Base-by-base conservation (phyloP, 176 grass and related monocot genomes). In the Avena sativa region DNA sequence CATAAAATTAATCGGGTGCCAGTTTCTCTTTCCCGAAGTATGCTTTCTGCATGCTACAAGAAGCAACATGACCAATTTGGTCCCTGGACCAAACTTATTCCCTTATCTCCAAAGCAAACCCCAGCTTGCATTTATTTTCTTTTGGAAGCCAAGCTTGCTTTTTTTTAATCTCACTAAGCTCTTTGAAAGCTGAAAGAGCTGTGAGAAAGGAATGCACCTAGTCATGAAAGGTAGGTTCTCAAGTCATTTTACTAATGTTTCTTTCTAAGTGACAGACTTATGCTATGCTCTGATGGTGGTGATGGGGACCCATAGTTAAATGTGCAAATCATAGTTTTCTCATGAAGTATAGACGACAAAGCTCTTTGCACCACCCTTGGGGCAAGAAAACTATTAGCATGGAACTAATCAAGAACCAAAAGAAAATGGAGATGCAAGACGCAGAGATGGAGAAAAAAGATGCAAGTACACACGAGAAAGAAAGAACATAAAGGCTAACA, bases 241-340 rank as follows among this genome's bases (percentile, higher is more conserved):
- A 91, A 89, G 64, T 76, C 80, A 90, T 88, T 97, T 90, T 82
- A 74, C 92, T 88, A 91, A 86, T 88, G 79, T 67, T 89, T 94
- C 68, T 85, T 73, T 91, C 87, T 73, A 94, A 89, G 91, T 91
- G 95, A 94, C 88, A 92, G 81, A 87, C 88, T 85, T 91, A 91
- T 91, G 90, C 89, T 95, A 92, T 95, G 83, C 90, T 91, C 91
- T 83, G 72, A 52, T 90, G 84, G 89, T 95, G 91, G 87, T 85
- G 84, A 61, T 83, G 44, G 82, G 92, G 92, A 56, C 87, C 83
- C 92, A 95, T 81, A 87, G 23, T 82, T 88, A 87, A 83, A 71
- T 90, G 57, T 87, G 71, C 85, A 95, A 80, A 93, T 81, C 63
- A 81, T 85, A 78, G 46, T 87, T 89, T 95, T 89, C 80, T 10